phyloP scores from a whole-genome alignment of 805 yeast species.

The Yamadazyma olivae region DNA sequence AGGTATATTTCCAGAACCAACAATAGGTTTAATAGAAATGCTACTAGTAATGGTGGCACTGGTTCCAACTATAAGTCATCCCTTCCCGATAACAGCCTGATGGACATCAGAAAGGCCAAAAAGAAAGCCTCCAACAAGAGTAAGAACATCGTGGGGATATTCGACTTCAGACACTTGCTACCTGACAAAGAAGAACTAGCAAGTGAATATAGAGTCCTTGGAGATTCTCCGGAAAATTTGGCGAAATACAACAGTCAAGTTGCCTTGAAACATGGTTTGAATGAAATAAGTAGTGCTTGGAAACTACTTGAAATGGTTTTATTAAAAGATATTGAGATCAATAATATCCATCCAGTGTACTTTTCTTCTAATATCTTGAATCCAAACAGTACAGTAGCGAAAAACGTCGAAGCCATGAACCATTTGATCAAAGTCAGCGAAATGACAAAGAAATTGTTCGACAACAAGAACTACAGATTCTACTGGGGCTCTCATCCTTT shows the following conservation, averaged over 20 bases:
- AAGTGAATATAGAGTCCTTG: conserved; percentile 59
- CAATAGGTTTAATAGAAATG: conserved; percentile 19
- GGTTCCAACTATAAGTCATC: conserved; percentile 35
- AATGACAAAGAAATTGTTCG: conserved; percentile 9
- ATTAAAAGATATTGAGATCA: conserved; percentile 37
- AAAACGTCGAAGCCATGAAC: conserved; percentile 11
- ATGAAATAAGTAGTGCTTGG: conserved; percentile 76
- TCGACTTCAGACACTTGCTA: conserved; percentile 65
- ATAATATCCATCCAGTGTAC: conserved; percentile 12
- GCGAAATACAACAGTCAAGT: conserved; percentile 70
- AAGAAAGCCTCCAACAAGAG: conserved; percentile 23
- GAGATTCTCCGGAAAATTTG: conserved; percentile 59
- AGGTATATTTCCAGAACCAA: conserved; percentile 22
- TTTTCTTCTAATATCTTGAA: conserved; percentile 4
- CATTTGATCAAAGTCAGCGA: conserved; percentile 9
- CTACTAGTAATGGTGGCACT: conserved; percentile 17
- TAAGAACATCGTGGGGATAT: conserved; percentile 55
- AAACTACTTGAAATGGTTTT: conserved; percentile 48
- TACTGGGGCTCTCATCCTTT: conserved; percentile 83
- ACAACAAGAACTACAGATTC: conserved; percentile 27
- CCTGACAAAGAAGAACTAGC: conserved; percentile 77
- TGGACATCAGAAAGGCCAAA: conserved; percentile 12
- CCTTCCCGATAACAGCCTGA: conserved; percentile 28
- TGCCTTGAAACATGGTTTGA: conserved; percentile 59
- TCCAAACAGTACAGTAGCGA: conserved; percentile 8